Base-by-base conservation (phyloP, 2,329 filamentous ascomycete genomes). In the Colletotrichum cuscutae region DNA sequence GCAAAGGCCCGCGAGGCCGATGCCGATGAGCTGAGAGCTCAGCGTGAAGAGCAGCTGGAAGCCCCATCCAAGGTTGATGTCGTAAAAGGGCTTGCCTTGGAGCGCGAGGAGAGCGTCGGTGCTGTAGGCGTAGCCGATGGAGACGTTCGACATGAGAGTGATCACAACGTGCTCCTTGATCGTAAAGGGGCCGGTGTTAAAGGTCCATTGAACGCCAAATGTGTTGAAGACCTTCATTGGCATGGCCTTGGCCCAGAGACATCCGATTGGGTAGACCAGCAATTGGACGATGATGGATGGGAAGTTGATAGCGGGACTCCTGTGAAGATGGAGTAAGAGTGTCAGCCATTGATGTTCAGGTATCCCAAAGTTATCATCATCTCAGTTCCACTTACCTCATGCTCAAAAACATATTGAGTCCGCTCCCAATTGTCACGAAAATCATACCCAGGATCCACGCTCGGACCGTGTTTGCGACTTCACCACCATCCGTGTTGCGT, bases 1-100 rank as follows among this genome's bases (percentile, higher is more conserved):
- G 37, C 85, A 84, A 56, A 91, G 79, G 0, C 89, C 89, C 1
- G 90, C 89, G 19, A 92, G 80, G 1, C 89, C 89, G 74, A 91
- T 90, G 5, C 90, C 90, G 60, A 90, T 88, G 75, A 89, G 83
- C 73, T 91, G 87, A 1, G 88, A 90, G 22, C 88, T 89, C 71
- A 91, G 85, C 12, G 85, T 86, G 70, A 91, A 84, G 26, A 91
- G 81, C 2, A 91, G 80, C 76, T 90, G 86, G 77, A 89, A 91
- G 4, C 85, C 85, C 81, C 88, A 90, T 35, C 88, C 85, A 24
- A 88, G 84, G 4, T 82, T 81, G 74, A 87, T 81, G 49, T 82
- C 76, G 77, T 87, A 88, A 73, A 83, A 85, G 1, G 83, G 81
- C 74, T 82, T 82, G 22, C 82, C 82, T 67, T 84, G 82, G 4